Evolutionary conservation across 768 basidiomycete species (phyloP).

Genomic region (Gloeopeniophorella convolvens): DNA sequence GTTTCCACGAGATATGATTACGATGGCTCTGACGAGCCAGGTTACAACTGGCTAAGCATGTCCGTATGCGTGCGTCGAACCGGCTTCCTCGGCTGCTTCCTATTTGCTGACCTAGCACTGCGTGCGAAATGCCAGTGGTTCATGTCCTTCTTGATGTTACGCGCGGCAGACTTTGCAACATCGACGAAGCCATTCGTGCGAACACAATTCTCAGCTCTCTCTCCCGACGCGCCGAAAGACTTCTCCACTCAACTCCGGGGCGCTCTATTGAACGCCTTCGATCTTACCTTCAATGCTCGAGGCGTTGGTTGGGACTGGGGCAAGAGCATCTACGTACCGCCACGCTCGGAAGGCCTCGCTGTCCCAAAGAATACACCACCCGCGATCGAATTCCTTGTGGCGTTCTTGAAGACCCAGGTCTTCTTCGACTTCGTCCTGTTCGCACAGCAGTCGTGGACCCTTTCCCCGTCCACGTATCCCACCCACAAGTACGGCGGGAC

Average conservation of each 20-base stretch:
- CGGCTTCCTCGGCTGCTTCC: no score
- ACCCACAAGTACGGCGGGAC: slow-evolving; percentile 28
- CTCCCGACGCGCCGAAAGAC: slow-evolving; percentile 3
- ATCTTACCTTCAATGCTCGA: slow-evolving; percentile 46
- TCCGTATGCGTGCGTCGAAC: slow-evolving; percentile 11
- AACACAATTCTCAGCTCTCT: slow-evolving; percentile 11
- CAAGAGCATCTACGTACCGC: slow-evolving; percentile 24
- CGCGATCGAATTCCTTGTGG: slow-evolving; percentile 30
- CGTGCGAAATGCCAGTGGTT: slow-evolving; percentile 1
- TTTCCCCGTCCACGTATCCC: slow-evolving; percentile 32
- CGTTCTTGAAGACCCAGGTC: slow-evolving; percentile 42
- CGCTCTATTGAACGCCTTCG: slow-evolving; percentile 34
- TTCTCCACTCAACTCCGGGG: slow-evolving; percentile 5
- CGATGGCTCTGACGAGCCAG: slow-evolving; percentile 25
- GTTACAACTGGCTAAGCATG: slow-evolving; percentile 11
- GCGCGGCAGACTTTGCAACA: slow-evolving; percentile 11
- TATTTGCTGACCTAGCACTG: no score
- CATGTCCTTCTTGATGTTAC: slow-evolving; percentile 14
- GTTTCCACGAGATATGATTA: slow-evolving; percentile 40
- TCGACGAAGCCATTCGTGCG: slow-evolving; percentile 12
- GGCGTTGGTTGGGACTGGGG: slow-evolving; percentile 62
- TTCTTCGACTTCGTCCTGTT: slow-evolving; percentile 33
- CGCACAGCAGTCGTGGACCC: slow-evolving; percentile 18
- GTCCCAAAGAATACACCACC: slow-evolving; percentile 30
- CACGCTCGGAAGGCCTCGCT: slow-evolving; percentile 41